phyloP scores from a whole-genome alignment of 2,329 filamentous ascomycete genomes.

The Penicillium concentricum region DNA sequence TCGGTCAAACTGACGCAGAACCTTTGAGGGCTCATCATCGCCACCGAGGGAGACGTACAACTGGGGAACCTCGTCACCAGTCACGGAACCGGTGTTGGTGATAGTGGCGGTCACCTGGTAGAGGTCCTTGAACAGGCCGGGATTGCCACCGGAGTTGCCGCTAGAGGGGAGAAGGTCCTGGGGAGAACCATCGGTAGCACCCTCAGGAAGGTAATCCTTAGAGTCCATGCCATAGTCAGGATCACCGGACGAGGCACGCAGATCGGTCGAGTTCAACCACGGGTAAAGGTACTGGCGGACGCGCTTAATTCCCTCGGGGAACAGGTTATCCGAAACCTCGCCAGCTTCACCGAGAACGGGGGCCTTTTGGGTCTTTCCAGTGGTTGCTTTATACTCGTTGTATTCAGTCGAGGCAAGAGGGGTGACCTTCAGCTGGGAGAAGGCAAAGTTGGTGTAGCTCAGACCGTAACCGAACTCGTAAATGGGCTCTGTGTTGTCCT shows the following conservation, averaged over 20 bases:
- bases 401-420: slow-evolving; percentile 50
- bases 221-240: slow-evolving; percentile 54
- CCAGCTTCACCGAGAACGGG: slow-evolving; percentile 52
- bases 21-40: slow-evolving; percentile 63
- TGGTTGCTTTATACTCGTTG: slow-evolving; percentile 53
- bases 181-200: slow-evolving; percentile 52
- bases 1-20: slow-evolving; percentile 79
- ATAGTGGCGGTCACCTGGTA: slow-evolving; percentile 51
- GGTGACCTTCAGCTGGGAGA: slow-evolving; percentile 56
- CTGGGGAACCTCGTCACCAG: slow-evolving; percentile 55
- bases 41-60: slow-evolving; percentile 78
- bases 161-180: slow-evolving; percentile 59
- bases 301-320: slow-evolving; percentile 52
- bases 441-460: slow-evolving; percentile 62
- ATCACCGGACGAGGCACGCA: slow-evolving; percentile 52
- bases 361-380: slow-evolving; percentile 54
- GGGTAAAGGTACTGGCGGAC: slow-evolving; percentile 62
- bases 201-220: slow-evolving; percentile 51
- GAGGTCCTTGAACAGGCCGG: slow-evolving; percentile 52
- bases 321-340: slow-evolving; percentile 54
- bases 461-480: slow-evolving; percentile 64
- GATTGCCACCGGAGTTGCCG: slow-evolving; percentile 60
- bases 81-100: slow-evolving; percentile 51
- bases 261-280: slow-evolving; percentile 61
- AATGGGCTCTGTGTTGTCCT: slow-evolving; percentile 54